Conservation (phyloP, 805 yeast species). For the Pichia thaimueangensis region DNA sequence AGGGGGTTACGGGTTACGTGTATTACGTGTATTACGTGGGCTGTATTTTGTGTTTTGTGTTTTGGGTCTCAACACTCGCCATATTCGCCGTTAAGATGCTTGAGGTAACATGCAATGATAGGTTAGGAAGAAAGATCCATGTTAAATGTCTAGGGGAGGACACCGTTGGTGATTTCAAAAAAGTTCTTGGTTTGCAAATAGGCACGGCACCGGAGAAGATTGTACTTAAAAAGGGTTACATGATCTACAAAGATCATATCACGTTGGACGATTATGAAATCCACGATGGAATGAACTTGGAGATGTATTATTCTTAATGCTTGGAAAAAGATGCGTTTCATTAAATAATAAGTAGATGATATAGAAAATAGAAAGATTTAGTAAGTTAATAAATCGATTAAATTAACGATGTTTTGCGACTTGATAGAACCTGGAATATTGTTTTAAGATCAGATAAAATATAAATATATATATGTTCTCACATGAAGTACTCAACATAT, state of each 20-base stretch:
- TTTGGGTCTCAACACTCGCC: not conserved
- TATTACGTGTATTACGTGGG: too few relatives aligned
- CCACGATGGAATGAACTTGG: constrained; percentile 82
- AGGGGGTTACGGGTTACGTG: too few relatives aligned
- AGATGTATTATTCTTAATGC: constrained; percentile 73
- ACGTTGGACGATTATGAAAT: constrained; percentile 91
- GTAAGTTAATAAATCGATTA: too few relatives aligned
- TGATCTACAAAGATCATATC: constrained; percentile 81
- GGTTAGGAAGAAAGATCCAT: constrained; percentile 79
- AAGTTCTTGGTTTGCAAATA: constrained; percentile 72
- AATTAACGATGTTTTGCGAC: too few relatives aligned
- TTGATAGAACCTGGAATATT: too few relatives aligned
- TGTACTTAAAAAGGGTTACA: constrained; percentile 79
- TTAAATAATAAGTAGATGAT: too few relatives aligned
- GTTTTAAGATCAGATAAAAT: too few relatives aligned
- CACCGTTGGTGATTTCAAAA: constrained; percentile 84
- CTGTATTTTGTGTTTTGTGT: not conserved
- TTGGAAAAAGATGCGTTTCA: too few relatives aligned
- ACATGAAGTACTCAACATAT: constrained; percentile 37
- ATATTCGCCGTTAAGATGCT: too few relatives aligned
- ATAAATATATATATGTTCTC: too few relatives aligned
- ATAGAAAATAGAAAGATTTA: too few relatives aligned
- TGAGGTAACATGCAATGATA: constrained; percentile 66
- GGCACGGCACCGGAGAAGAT: constrained; percentile 66
- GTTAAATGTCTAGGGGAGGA: constrained; percentile 87